Conservation (phyloP, 192 early-diverging fungal genomes). For the Borealophlyctis nickersoniae region DNA sequence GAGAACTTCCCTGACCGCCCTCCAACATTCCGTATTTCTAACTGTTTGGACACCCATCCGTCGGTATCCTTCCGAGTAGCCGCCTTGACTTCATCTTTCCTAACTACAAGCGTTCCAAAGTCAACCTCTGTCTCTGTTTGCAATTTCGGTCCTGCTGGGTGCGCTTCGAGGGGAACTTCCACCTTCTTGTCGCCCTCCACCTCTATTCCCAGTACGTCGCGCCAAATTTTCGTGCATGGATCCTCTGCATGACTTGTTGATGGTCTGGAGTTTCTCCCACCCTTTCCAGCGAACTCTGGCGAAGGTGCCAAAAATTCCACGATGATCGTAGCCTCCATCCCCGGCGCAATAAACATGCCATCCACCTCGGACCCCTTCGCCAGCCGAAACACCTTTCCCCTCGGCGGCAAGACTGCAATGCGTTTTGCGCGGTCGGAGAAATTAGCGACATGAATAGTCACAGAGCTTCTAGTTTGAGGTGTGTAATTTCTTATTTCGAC, state of each 20-base stretch:
- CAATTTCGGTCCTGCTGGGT: conserved; percentile 29
- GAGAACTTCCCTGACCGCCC: conserved; percentile 12
- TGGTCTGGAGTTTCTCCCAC: not conserved
- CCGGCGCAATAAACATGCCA: conserved; percentile 28
- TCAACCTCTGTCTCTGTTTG: conserved; percentile 23
- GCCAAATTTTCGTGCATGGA: conserved; percentile 6
- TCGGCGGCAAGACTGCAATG: not conserved
- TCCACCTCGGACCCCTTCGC: conserved; percentile 2
- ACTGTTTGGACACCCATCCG: not conserved
- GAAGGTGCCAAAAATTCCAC: conserved; percentile 25
- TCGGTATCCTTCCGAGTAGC: not conserved
- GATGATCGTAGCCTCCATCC: conserved; percentile 22
- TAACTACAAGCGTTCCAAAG: conserved; percentile 38
- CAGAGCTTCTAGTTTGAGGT: not conserved
- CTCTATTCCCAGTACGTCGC: conserved; percentile 23
- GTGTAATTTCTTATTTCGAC: not conserved
- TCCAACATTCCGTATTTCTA: conserved; percentile 25
- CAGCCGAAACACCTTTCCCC: conserved; percentile 7
- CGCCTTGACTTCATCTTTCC: not conserved
- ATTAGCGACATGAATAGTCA: not conserved
- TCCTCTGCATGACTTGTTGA: not conserved
- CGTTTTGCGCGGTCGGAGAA: not conserved
- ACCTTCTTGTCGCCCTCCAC: conserved; percentile 21
- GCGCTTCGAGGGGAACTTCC: conserved; percentile 28
- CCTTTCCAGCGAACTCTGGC: not conserved